Evolutionary conservation across 2,329 filamentous ascomycete genomes (phyloP), one percentile per base, ranked within the genome.

Genomic region (Colletotrichum sp.): DNA sequence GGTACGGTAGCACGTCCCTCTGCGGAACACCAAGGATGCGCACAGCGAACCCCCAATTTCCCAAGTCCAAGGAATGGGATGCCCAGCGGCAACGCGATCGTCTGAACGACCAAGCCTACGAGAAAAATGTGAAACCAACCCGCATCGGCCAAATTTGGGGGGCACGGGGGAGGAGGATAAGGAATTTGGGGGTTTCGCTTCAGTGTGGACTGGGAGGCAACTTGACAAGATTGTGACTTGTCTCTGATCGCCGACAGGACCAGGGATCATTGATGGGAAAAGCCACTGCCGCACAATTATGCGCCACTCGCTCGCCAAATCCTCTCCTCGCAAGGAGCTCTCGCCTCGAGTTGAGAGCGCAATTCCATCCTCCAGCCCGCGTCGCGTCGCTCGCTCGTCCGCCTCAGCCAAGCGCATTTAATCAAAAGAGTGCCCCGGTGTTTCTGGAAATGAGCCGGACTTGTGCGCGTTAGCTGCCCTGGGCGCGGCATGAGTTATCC

Each of bases 171-270:
- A 59, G 52, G 24, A 26, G 39, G 72, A 71, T 30, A 59, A 36
- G 62, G 55, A 34, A 64, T 30, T 62, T 55, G 57, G 30, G 62
- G 55, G 49, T 8, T 28, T 26, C 8, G n/a, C 32, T 63, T 34
- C 30, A 28, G 13, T 65, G 64, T 52, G 73, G 64, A 44, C 34
- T 72, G 52, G 39, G 70, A 32, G 64, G 57, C 63, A 68, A 72
- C 70, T 69, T 76, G 64, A 69, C 73, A 72, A 76, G 70, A 76
- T 76, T 76, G 64, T 24, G 73, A 76, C 70, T 65, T 69, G 73
- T 73, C 70, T 69, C 70, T 73, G 73, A 76, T 76, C 73, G 73
- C 68, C 73, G 73, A 68, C 73, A 65, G 64, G 59, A 28, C 73
- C 73, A 49, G 70, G 67, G 55, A 70, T 39, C 67, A 63, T 24